Base-by-base conservation (phyloP, 1,284 basidiomycete species). In the Neotropicomus parvogracilis region DNA sequence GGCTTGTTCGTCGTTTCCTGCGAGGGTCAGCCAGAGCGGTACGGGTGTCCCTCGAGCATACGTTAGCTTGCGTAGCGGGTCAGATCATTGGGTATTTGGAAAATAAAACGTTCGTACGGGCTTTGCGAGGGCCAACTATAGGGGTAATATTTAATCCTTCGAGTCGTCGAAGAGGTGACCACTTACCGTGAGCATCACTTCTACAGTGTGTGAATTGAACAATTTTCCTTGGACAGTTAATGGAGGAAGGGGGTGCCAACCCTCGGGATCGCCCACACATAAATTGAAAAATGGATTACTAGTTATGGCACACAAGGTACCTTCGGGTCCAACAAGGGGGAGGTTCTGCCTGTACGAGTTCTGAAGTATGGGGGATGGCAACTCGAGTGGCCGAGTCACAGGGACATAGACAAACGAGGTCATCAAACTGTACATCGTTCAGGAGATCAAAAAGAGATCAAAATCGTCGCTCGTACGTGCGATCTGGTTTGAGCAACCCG, bases 1-100 rank as follows among this genome's bases (percentile, higher is more conserved):
- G 2, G 73, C 75, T 28, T 78, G 74, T n/a, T 65, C 54, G 54
- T 80, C 75, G 12, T 59, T 49, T 29, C 74, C 68, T 11, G 56
- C 63, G 26, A 81, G 55, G 8, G 72, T 75, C 21, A 80, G 53
- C 33, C 69, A 62, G 9, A 83, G 60, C 6, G 78, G 79, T 16
- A 82, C 69, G 0, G 72, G 70, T 6, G 75, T 74, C 14, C 76
- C 77, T 12, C 72, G 58, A 6, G 78, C 70, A 53, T 73, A 80
- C 6, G 65, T 71, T 17, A 78, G 65, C 79, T 81, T 24, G 27
- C 7, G 17, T 20, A 40, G 31, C 7, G 46, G 16, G 42, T 32
- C 35, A 20, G 27, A 14, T 14, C 4, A 5, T 19, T 13, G n/a
- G 21, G 10, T 7, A 44, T 42, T 13, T 14, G 4, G 26, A 9